A percentile compares a stretch with the other conserved stretches of the same genome.
Evolutionary conservation across 2,329 filamentous ascomycete species (phyloP).

Genomic region (Xylariaceae sp.): DNA sequence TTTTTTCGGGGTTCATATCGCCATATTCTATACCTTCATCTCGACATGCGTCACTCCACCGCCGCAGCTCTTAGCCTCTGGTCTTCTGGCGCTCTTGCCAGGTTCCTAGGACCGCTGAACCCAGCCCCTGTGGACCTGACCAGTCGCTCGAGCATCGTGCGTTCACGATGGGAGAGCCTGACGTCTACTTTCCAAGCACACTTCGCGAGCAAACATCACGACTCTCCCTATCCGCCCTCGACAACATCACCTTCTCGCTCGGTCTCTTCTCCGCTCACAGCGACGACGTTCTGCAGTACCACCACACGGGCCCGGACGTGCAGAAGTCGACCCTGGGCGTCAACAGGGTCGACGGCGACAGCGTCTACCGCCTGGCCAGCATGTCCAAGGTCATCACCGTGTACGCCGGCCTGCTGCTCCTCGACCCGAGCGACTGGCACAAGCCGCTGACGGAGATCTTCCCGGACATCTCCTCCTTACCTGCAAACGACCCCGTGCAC

Average conservation of each 20-base stretch:
- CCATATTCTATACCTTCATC: not conserved
- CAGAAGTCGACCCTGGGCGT: conserved; percentile 28
- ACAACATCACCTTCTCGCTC: conserved; percentile 35
- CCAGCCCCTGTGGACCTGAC: conserved; percentile 32
- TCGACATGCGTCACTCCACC: not conserved
- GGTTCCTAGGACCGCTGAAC: conserved; percentile 30
- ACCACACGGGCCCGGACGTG: conserved; percentile 32
- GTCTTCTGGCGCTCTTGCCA: conserved; percentile 1
- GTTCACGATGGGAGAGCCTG: conserved; percentile 31
- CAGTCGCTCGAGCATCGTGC: conserved; percentile 29
- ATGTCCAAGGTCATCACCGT: conserved; percentile 36
- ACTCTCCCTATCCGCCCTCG: conserved; percentile 16
- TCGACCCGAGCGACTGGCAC: conserved; percentile 32
- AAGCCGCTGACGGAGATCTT: conserved; percentile 28
- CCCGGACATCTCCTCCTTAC: conserved; percentile 24
- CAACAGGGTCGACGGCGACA: conserved; percentile 35
- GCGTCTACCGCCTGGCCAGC: conserved; percentile 39
- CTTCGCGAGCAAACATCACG: conserved; percentile 15
- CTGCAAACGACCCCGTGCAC: conserved; percentile 18
- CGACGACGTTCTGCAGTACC: conserved; percentile 31
- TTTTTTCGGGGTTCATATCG: too few relatives aligned
- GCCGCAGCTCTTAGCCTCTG: not conserved
- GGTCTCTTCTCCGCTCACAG: conserved; percentile 37
- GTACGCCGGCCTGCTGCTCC: conserved; percentile 32
- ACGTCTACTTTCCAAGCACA: conserved; percentile 22